These are phyloP conservation scores for Eragrostis nindensis DNA, from an alignment of 176 grass and related monocot genomes.

Conservation along the genomic window DNA sequence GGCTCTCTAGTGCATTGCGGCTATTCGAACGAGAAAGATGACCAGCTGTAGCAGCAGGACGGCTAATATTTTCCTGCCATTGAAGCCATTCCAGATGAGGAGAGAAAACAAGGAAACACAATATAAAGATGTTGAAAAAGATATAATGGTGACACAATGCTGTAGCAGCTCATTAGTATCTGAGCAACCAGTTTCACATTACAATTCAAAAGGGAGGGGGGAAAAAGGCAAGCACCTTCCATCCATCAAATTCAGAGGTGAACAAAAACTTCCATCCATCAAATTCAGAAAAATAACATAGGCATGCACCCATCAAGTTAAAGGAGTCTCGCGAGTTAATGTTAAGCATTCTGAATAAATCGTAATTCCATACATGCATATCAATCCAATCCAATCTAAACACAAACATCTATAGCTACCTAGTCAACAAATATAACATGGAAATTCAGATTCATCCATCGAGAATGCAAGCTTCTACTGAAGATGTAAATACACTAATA, in stretches of 20 bases:
- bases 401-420: neutral
- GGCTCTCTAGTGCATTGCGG: constrained; percentile 63
- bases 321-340: neutral
- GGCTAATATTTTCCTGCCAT: constrained; percentile 73
- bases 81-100: constrained; percentile 30
- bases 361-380: neutral
- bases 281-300: no score
- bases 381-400: neutral
- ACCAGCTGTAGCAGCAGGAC: constrained; percentile 39
- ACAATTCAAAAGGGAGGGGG: neutral
- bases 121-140: neutral
- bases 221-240: neutral
- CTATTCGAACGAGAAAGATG: constrained; percentile 67
- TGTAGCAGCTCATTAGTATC: neutral
- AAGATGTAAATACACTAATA: constrained; percentile 15
- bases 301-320: neutral
- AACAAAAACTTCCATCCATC: no score
- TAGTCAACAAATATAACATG: neutral
- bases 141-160: neutral
- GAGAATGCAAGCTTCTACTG: neutral
- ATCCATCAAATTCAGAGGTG: constrained; percentile 11
- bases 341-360: constrained; percentile 3
- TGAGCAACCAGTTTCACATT: neutral
- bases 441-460: neutral
- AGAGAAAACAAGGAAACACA: constrained; percentile 6